Evolutionary conservation across 768 basidiomycete genomes (phyloP), one percentile per base, ranked within the genome.

Genomic region (Psilocybe cubensis): DNA sequence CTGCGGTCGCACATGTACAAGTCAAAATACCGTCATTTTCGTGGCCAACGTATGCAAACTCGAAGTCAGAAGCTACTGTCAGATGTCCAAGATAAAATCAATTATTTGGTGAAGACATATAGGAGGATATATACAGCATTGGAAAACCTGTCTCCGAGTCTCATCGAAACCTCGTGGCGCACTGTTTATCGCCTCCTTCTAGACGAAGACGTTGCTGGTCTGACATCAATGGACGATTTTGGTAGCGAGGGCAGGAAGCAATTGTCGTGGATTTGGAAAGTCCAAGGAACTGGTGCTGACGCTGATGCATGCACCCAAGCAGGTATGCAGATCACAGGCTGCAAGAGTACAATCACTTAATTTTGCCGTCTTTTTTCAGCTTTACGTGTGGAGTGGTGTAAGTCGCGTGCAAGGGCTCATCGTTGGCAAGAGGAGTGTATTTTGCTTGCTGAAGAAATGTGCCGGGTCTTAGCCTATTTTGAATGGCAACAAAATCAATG

Each of bases 381-480:
- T 11, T 42, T 68, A 17, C 57, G 59, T 12, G 29, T 60, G 4
- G 63, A 69, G 38, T 69, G 68, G 68, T 63, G 61, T 18, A 59
- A 64, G 28, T 55, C 60, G 3, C 47, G 66, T 4, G 66, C 66
- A 10, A 46, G 61, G 6, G 45, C 58, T 1, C 46, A 42, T n/a
- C 50, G 66, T 18, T 64, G 58, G 31, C 47, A 40, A 6, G 67
- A 72, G 46, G 68, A 72, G 50, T 66, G 68, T 0, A 8, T 52
- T 14, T 57, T 70, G 6, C 43, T 70, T 3, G 46, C 45, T 11
- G 71, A 72, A 49, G 71, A 72, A 49, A 72, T 72, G 66, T 38
- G 41, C 1, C 59, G 61, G 4, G 67, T 69, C 4, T 31, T 64
- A 4, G 41, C 38, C 20, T 69, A 63, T 35, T 61, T 72, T 8